Percentiles rank a stretch among this genome's conserved stretches.
phyloP scores from a whole-genome alignment of 306 rosid genomes.

The Vigna nakashimae region DNA sequence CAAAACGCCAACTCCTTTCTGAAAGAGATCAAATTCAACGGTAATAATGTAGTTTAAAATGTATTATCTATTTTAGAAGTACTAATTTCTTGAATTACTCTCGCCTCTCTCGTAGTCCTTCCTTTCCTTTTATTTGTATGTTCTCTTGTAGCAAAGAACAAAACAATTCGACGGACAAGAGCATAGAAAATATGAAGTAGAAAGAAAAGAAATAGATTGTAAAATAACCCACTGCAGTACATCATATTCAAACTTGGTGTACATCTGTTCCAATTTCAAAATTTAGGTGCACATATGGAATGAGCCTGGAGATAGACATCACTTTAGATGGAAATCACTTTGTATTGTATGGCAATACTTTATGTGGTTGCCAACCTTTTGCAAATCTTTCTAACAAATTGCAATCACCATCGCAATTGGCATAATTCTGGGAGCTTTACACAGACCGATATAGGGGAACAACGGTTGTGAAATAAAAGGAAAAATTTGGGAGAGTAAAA shows the following conservation, averaged over 20 bases:
- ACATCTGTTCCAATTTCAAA: neutral
- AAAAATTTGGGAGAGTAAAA: neutral
- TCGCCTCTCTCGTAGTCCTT: neutral
- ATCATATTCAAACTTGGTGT: neutral
- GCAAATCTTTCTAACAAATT: neutral
- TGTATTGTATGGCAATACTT: neutral
- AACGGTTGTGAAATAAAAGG: neutral
- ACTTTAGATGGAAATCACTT: too few species aligned
- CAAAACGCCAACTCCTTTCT: neutral
- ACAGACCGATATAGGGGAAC: neutral
- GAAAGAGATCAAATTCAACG: neutral
- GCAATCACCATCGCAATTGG: neutral
- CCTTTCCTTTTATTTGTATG: neutral
- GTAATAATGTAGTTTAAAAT: neutral
- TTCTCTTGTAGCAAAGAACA: neutral
- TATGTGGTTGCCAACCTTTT: constrained; percentile 5
- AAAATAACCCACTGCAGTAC: neutral
- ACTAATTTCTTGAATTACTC: neutral
- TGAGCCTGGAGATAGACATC: too few species aligned
- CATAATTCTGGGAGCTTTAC: neutral
- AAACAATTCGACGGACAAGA: neutral
- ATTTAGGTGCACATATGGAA: neutral
- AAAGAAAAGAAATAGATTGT: neutral
- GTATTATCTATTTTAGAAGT: neutral
- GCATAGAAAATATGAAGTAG: neutral